A percentile compares a stretch with the other conserved stretches of the same genome.
Conservation (phyloP, 306 rosid species). For the Dalbergia cochinchinensis region DNA sequence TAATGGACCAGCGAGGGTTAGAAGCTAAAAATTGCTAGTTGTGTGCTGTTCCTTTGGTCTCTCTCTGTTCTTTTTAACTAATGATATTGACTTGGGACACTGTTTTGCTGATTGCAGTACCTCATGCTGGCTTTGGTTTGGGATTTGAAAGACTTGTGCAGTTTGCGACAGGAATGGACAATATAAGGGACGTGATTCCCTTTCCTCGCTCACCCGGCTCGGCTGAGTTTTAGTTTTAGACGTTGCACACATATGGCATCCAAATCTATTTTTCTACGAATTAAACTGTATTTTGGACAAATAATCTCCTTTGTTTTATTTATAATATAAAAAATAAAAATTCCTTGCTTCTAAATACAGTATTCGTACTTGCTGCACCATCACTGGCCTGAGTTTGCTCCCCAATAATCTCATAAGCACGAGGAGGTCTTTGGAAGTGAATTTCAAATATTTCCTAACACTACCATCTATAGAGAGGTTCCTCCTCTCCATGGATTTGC, state of each 20-base stretch:
- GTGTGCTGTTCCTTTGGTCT: background rate
- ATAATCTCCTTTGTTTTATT: background rate
- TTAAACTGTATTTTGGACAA: constrained; percentile 13
- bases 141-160: constrained; percentile 97
- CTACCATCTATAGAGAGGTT: too few species aligned
- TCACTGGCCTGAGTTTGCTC: too few species aligned
- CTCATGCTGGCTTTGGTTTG: constrained; percentile 95
- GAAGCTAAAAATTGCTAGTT: background rate
- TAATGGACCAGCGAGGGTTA: too few species aligned
- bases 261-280: constrained; percentile 7
- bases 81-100: constrained; percentile 23
- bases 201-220: constrained; percentile 93
- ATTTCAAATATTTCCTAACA: too few species aligned
- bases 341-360: too few species aligned
- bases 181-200: constrained; percentile 89
- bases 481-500: too few species aligned
- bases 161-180: constrained; percentile 92
- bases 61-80: constrained; percentile 2
- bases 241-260: constrained; percentile 8
- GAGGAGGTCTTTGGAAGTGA: too few species aligned
- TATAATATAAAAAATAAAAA: too few species aligned
- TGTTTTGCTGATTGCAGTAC: constrained; percentile 66
- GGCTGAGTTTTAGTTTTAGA: constrained; percentile 80
- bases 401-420: too few species aligned
- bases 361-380: too few species aligned